Evolutionary conservation across 495 filamentous ascomycete genomes (phyloP), one percentile per base, ranked within the genome.

Genomic region (Penicillium coffeae): DNA sequence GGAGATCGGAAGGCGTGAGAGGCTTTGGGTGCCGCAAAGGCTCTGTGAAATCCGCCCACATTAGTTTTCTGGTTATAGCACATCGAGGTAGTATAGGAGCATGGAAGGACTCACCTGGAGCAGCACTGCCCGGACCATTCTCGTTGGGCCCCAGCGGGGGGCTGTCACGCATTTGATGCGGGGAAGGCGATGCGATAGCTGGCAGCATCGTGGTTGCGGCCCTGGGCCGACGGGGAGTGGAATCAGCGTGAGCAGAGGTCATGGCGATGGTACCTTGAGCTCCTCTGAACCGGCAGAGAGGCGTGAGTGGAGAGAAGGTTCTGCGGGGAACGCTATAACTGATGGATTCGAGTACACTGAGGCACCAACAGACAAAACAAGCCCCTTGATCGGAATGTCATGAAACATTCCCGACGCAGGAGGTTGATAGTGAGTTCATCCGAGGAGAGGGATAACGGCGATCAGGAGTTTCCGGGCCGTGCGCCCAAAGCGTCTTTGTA

Each of bases 1-100:
- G 89, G 33, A 96, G 72, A 60, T 95, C 91, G 1, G 87, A 87
- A 8, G 89, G 84, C 0, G 91, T 95, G 51, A 95, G 65, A 0
- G 90, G 91, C 39, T 87, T 78, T 0, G 90, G 89, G 55, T 92
- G 90, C 55, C 91, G 82, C 52, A 90, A 48, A 50, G 80, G 89
- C 15, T 78, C 89, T 66, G 42, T 10, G 1, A 9, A 20, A 21
- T 34, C 15, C 44, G 12, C 7, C 16, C 21, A 5, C 9, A 21
- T 47, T 47, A 37, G 19, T 22, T 16, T 6, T 15, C 20, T 16
- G 4, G n/a, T 32, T 25, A 36, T 22, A 18, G 21, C 30, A 45
- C 14, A 20, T 19, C 3, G n/a, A 42, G 15, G 20, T 45, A 2
- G 21, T 35, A 19, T 10, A 8, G 15, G 32, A 35, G 12, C 19